A percentile compares a stretch with the other conserved stretches of the same genome.
Conservation (phyloP, 2,329 filamentous ascomycete species). For the Aspergillus brunneoviolaceus region DNA sequence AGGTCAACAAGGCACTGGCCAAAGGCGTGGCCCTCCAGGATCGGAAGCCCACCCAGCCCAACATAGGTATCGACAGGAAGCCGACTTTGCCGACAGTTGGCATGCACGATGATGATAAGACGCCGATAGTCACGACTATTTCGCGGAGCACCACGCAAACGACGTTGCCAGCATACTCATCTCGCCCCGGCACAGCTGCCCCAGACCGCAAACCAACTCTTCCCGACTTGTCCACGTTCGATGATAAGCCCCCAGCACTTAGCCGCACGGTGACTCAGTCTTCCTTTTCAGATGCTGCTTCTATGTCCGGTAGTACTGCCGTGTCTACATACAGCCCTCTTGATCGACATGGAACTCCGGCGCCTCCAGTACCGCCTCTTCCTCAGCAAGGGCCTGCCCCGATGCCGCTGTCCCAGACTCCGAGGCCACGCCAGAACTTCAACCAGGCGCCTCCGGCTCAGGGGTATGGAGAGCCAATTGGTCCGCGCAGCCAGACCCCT, state of each 20-base stretch:
- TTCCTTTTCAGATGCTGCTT: slow-evolving; percentile 53
- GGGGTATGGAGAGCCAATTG: not conserved
- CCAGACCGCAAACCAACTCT: slow-evolving; percentile 37
- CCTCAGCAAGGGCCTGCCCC: slow-evolving; percentile 26
- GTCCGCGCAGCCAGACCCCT: slow-evolving; percentile 7
- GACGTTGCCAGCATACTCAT: slow-evolving; percentile 63
- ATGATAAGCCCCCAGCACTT: slow-evolving; percentile 41
- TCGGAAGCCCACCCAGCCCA: slow-evolving; percentile 49
- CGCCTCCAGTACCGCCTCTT: slow-evolving; percentile 34
- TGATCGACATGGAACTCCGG: slow-evolving; percentile 29
- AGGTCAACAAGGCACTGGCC: slow-evolving; percentile 83
- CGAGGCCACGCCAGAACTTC: not conserved
- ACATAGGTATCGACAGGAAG: slow-evolving; percentile 31
- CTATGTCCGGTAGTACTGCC: slow-evolving; percentile 41
- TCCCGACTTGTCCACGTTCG: slow-evolving; percentile 39
- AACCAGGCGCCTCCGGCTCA: not conserved
- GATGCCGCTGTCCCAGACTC: slow-evolving; percentile 20
- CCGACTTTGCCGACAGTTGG: slow-evolving; percentile 65
- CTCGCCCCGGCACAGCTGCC: slow-evolving; percentile 57
- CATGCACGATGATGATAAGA: slow-evolving; percentile 46
- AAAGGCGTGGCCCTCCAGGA: slow-evolving; percentile 65
- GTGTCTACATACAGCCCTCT: slow-evolving; percentile 37
- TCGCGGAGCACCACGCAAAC: slow-evolving; percentile 55
- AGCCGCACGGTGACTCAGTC: slow-evolving; percentile 47
- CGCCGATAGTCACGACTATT: slow-evolving; percentile 27